Evolutionary conservation across 139 green algal genomes (phyloP), one percentile per base, ranked within the genome.

Genomic region (Chlorella vulgaris): DNA sequence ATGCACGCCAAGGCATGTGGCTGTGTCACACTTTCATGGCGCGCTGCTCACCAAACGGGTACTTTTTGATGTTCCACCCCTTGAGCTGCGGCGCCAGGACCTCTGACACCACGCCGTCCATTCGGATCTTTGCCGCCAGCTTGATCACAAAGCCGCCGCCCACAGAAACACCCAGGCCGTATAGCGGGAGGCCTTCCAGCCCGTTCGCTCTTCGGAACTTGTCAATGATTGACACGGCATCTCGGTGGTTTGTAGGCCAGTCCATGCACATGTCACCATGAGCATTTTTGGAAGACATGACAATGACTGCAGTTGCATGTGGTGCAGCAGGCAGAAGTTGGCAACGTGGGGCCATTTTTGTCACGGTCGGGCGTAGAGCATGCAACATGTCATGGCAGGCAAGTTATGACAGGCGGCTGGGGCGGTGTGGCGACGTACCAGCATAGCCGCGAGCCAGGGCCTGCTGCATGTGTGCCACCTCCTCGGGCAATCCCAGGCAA

Each of bases 81-180:
- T 26, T 24, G 2, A 53, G 73, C 22, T 51, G 28, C 0, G 73
- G 73, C 2, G 51, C 73, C 50, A 78, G 71, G 50, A 78, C 71
- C 51, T 68, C 51, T 3, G 50, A 68, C 50, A 78, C n/a, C 22
- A 78, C 24, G 33, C 71, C 71, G 2, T 67, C 50, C 50, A 78
- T 68, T 33, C 26, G 40, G 22, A 78, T 8, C 5, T 47, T 19
- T 24, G 60, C 42, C 50, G 71, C 42, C 51, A 78, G 71, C 71
- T 78, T 78, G 33, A 47, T 4, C 71, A 78, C 71, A 67, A 78
- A 78, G 71, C 71, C 50, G 71, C 71, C 71, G 19, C 71, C 71
- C 51, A 78, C 71, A 35, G 71, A 78, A 21, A 78, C 71, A 24
- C 71, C 71, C 71, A 78, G 71, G n/a, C 50, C 71, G 35, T 68